Base-by-base conservation (phyloP, 352 stramenopile genomes). In the Globisporangium abappressorium region DNA sequence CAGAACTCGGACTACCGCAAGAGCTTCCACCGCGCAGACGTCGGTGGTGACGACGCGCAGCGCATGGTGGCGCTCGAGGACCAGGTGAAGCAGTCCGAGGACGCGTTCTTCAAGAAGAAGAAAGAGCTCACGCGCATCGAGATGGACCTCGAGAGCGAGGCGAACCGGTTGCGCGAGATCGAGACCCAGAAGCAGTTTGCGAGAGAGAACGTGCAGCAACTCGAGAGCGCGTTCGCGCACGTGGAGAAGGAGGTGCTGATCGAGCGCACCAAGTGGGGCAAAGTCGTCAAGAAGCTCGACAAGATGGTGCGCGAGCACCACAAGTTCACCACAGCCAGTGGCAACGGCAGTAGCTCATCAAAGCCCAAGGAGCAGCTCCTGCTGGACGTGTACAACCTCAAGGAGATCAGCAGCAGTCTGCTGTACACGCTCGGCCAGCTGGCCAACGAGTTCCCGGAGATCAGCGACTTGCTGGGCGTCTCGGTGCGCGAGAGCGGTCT, bases 1-100 rank as follows among this genome's bases (percentile, higher is more conserved):
- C 80, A 91, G 65, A 99, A 99, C 79, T 97, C 89, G n/a, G 85
- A 93, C 65, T 98, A 97, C 77, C 92, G 96, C 36, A 92, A 94
- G 71, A 98, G 88, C 59, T 98, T 98, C 72, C 89, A 97, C 59
- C 84, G 91, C 7, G 93, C 93, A 1, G 91, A 99, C 68, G 79
- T 93, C 20, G 86, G 80, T 57, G 83, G 87, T 54, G 78, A 89
- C 33, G 92, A 98, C 14, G 93, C 91, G 1, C 73, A 93, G 57
- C 85, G 94, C 66, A 80, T 99, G 70, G 75, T 74, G 57, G 78
- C 87, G 57, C 79, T 99, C 14, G 90, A 98, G 67, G 80, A 95
- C 7, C 86, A 98, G 70, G 78, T 80, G 4, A 97, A 98, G 75
- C 75, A 89, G 46, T 76, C 82, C 1, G 90, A 97, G 54, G 93